These are phyloP conservation scores for Verticillium dahliae DNA, from an alignment of 2,329 filamentous ascomycete species.

Conservation along the genomic window DNA sequence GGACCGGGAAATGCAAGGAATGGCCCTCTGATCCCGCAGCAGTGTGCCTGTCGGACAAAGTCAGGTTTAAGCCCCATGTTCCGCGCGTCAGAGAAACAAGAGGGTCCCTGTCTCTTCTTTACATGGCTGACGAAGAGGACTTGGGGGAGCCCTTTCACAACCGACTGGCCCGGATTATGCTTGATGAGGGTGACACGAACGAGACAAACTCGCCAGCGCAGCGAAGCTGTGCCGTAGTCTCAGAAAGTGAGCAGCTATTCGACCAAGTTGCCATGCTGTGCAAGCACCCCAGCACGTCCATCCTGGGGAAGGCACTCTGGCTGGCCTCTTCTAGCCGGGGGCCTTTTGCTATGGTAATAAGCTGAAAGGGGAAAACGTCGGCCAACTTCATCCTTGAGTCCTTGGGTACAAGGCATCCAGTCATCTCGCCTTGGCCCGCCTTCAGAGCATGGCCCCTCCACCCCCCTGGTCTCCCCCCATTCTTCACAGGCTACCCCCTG, in stretches of 20 bases:
- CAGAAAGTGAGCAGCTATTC: background rate
- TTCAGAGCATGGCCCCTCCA: background rate
- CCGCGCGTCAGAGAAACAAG: background rate
- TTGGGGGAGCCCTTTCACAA: background rate
- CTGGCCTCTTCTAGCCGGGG: background rate
- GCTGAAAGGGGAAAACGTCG: background rate
- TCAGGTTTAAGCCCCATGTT: background rate
- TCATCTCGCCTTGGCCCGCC: background rate
- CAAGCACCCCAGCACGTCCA: background rate
- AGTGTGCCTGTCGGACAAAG: background rate
- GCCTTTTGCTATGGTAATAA: background rate
- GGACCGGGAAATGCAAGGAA: background rate
- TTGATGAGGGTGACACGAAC: background rate
- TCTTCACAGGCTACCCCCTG: background rate
- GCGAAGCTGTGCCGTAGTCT: background rate
- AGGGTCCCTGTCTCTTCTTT: background rate
- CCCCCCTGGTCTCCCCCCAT: background rate
- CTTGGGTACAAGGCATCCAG: background rate
- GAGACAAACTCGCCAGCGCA: background rate
- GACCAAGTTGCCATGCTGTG: background rate
- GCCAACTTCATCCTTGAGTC: background rate
- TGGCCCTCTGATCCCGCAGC: background rate
- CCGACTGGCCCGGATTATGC: background rate
- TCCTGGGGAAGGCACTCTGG: background rate
- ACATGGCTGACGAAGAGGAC: background rate